Evolutionary conservation across 2,329 filamentous ascomycete genomes (phyloP).

Genomic region (Fusarium neocosmosporiellum): DNA sequence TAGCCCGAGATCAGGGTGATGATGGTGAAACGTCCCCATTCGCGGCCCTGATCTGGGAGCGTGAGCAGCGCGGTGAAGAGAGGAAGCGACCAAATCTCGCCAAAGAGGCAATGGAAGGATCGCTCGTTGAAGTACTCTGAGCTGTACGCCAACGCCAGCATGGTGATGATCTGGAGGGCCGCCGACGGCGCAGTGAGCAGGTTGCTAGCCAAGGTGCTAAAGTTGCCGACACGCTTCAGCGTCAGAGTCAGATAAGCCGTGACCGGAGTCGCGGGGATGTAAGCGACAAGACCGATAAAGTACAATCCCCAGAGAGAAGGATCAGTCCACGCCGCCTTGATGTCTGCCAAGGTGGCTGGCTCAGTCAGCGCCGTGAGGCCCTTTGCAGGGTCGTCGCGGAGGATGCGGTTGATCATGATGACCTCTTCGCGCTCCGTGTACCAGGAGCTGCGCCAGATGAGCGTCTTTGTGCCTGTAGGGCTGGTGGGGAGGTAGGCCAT

Average conservation of each 20-base stretch:
- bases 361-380: slow-evolving; percentile 60
- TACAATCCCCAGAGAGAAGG: slow-evolving; percentile 62
- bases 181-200: slow-evolving; percentile 71
- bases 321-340: slow-evolving; percentile 58
- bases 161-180: slow-evolving; percentile 66
- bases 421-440: slow-evolving; percentile 75
- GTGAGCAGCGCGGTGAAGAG: slow-evolving; percentile 63
- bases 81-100: slow-evolving; percentile 64
- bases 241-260: slow-evolving; percentile 66
- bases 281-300: slow-evolving; percentile 60
- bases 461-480: slow-evolving; percentile 72
- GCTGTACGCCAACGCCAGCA: slow-evolving; percentile 64
- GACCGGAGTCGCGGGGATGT: slow-evolving; percentile 61
- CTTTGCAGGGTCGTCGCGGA: slow-evolving; percentile 66
- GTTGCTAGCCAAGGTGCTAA: slow-evolving; percentile 69
- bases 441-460: slow-evolving; percentile 72
- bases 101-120: slow-evolving; percentile 62
- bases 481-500: slow-evolving; percentile 71
- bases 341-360: slow-evolving; percentile 54
- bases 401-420: slow-evolving; percentile 73
- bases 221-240: slow-evolving; percentile 64
- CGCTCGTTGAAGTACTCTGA: slow-evolving; percentile 67
- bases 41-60: slow-evolving; percentile 58
- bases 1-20: slow-evolving; percentile 65
- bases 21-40: slow-evolving; percentile 64